Base-by-base conservation (phyloP, 2,329 filamentous ascomycete species). In the Pseudocercospora macadamiae region DNA sequence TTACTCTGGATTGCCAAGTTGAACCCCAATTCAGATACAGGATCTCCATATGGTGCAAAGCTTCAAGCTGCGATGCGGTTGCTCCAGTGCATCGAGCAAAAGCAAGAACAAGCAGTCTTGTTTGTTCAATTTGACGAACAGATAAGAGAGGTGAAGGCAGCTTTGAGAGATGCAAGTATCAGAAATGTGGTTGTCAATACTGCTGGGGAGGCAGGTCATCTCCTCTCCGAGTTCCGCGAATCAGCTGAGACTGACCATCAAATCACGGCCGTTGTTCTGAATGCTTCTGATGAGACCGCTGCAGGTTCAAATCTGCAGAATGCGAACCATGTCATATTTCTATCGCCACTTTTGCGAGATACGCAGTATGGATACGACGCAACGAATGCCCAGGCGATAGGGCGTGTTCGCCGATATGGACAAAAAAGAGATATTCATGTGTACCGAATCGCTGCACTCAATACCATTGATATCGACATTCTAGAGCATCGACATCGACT, bases 371-470 rank as follows among this genome's bases (percentile, higher is more conserved):
- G 79, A 4, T 89, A 86, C 66, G 77, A 83, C 0, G 77, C 82
- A 0, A 77, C 80, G 0, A 87, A 87, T 81, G 81, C 77, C 0
- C 87, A 89, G 61, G 86, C 86, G 0, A 83, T 88, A 18, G 87
- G 86, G 1, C 80, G 87, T 34, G 79, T 80, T 7, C 77, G 80
- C 4, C 78, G 87, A 1, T 85, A 82, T 56, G 83, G 84, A 0
- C 86, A 89, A 66, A 71, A 73, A 34, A 83, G 81, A 64, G 69
- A 70, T 1, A 86, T 89, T 1, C 76, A 84, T 54, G 79, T 87
- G 14, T 87, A 87, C 67, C 80, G 93, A 1, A 87, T 97, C 18
- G 87, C 96, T 7, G 95, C 91, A 9, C 89, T 97, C 70, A 89
- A 96, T 71, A 80, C 78, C 1, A 77, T 81, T 36, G 78, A 81